A percentile compares a stretch with the other conserved stretches of the same genome.
Conservation (phyloP, 225 moss, liverwort and hornwort genomes). For the Physcomitrellopsis africana region DNA sequence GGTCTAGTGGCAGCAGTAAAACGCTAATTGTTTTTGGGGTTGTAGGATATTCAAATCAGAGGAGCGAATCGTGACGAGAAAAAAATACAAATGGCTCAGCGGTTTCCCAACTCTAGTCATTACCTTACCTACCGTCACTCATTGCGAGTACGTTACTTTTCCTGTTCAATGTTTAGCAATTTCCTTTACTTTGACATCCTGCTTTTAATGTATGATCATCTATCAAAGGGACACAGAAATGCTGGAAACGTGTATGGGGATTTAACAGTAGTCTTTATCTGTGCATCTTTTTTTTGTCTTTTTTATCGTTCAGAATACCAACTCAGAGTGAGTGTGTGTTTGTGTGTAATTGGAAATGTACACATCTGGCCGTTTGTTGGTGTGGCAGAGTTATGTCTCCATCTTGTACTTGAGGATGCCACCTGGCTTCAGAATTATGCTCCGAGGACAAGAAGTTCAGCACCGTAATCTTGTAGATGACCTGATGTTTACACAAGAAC, state of each 20-base stretch:
- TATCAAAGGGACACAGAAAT: neutral
- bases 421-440: conserved; percentile 62
- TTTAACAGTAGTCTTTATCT: no score
- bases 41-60: conserved; percentile 80
- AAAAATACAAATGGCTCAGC: conserved; percentile 54
- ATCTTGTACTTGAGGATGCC: conserved; percentile 82
- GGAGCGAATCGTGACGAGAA: conserved; percentile 69
- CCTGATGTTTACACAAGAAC: conserved; percentile 75
- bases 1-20: neutral
- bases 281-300: neutral
- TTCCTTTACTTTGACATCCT: conserved; percentile 3
- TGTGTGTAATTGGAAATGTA: neutral
- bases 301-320: neutral
- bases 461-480: conserved; percentile 73
- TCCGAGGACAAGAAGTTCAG: conserved; percentile 73
- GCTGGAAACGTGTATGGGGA: neutral
- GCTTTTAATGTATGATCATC: neutral
- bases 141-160: conserved; percentile 45
- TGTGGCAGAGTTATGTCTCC: conserved; percentile 70
- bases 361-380: conserved; percentile 5
- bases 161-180: neutral
- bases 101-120: conserved; percentile 52
- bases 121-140: conserved; percentile 69
- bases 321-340: neutral
- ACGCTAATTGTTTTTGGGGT: neutral